Percentiles rank a stretch among this genome's conserved stretches.
Evolutionary conservation across 2,329 filamentous ascomycete genomes (phyloP).

Genomic region (Fusarium sp.): DNA sequence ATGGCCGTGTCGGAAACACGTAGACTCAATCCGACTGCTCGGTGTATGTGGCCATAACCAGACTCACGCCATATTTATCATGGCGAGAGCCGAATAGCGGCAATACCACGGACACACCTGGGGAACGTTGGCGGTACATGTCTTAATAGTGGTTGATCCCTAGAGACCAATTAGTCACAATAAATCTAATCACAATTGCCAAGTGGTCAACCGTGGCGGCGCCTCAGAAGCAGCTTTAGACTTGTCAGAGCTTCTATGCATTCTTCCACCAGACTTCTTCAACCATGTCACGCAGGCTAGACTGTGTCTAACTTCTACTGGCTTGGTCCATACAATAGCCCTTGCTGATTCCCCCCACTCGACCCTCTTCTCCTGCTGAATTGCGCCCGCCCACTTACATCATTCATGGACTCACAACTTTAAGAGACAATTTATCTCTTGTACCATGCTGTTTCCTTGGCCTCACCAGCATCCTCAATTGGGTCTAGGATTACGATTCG

Average conservation of each 20-base stretch:
- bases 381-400: conserved; percentile 48
- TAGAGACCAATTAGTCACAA: conserved; percentile 17
- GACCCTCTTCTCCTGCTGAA: conserved; percentile 29
- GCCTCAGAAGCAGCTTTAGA: conserved; percentile 27
- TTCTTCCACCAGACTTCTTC: conserved; percentile 48
- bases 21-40: conserved; percentile 18
- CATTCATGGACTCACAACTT: conserved; percentile 46
- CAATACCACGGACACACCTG: conserved; percentile 34
- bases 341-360: conserved; percentile 44
- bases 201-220: conserved; percentile 31
- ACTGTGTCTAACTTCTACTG: conserved; percentile 20
- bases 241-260: conserved; percentile 45
- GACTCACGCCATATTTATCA: conserved; percentile 44
- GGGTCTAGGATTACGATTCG: too few relatives aligned
- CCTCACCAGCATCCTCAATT: too few relatives aligned
- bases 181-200: conserved; percentile 26
- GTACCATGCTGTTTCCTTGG: conserved; percentile 27
- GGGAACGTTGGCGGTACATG: conserved; percentile 1
- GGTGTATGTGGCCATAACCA: conserved; percentile 31
- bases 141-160: conserved; percentile 22
- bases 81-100: conserved; percentile 31
- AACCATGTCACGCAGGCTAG: conserved; percentile 29
- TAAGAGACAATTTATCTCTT: conserved; percentile 16
- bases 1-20: conserved; percentile 20
- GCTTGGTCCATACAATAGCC: conserved; percentile 18